Conservation (phyloP, 2,329 filamentous ascomycete species). For the Ceratocystis ficicola region DNA sequence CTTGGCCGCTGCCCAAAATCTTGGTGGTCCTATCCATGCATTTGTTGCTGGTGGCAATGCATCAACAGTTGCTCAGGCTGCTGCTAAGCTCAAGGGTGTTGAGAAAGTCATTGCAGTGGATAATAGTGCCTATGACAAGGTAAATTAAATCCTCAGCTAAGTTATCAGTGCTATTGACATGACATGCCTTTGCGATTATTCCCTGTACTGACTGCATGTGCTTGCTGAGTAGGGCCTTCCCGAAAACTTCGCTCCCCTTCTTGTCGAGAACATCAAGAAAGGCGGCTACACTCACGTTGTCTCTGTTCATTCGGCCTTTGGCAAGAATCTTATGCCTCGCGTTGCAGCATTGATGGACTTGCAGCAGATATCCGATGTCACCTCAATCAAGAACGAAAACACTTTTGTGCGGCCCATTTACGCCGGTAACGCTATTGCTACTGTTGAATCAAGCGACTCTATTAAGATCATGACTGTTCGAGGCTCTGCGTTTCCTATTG, state of each 20-base stretch:
- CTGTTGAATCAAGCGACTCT: constrained; percentile 75
- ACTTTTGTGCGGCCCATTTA: constrained; percentile 96
- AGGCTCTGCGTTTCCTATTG: constrained; percentile 77
- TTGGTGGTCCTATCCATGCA: constrained; percentile 74
- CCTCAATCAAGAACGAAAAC: constrained; percentile 71
- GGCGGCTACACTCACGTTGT: constrained; percentile 87
- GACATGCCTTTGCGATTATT: not conserved
- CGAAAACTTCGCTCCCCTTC: constrained; percentile 84
- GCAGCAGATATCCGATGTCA: constrained; percentile 91
- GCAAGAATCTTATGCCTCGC: constrained; percentile 85
- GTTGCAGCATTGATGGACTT: constrained; percentile 83
- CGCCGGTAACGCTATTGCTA: constrained; percentile 92
- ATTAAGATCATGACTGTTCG: constrained; percentile 87
- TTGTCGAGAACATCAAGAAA: constrained; percentile 95
- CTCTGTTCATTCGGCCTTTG: constrained; percentile 85
- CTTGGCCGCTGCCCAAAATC: constrained; percentile 71
- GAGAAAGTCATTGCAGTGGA: constrained; percentile 87
- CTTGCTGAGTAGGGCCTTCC: constrained; percentile 54
- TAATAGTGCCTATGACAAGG: constrained; percentile 85
- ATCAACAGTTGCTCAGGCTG: constrained; percentile 65
- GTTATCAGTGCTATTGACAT: not conserved
- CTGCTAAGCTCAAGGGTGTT: constrained; percentile 76
- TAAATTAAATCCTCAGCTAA: constrained; percentile 29
- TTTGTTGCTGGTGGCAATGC: constrained; percentile 75
- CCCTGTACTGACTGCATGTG: constrained; percentile 3